Evolutionary conservation across 1,284 basidiomycete species (phyloP).

Genomic region (Trametes sp.): DNA sequence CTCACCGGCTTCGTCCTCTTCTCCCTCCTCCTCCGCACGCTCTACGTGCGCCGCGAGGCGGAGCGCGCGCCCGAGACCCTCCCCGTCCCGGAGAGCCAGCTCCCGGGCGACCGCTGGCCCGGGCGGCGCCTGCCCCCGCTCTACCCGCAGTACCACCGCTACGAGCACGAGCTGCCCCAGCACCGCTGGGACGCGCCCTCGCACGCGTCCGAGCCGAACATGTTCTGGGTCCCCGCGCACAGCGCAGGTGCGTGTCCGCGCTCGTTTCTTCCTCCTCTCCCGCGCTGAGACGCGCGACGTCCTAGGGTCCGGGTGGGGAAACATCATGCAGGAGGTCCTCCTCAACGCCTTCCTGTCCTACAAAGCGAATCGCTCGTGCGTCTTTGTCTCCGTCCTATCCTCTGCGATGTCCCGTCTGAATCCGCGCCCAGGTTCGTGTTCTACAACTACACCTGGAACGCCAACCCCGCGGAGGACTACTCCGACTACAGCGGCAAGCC

Average conservation of each 20-base stretch:
- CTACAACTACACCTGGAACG: conserved; percentile 68
- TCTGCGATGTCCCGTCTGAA: neutral
- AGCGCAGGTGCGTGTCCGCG: conserved; percentile 16
- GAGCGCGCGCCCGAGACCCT: neutral
- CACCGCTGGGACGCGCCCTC: conserved; percentile 24
- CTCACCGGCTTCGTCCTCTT: conserved; percentile 24
- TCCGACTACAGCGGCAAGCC: conserved; percentile 47
- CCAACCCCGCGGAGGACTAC: conserved; percentile 30
- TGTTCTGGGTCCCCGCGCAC: conserved; percentile 26
- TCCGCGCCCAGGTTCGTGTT: conserved; percentile 56
- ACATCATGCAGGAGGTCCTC: conserved; percentile 60
- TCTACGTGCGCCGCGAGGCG: conserved; percentile 15
- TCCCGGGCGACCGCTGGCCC: conserved; percentile 6
- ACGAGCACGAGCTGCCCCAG: conserved; percentile 26
- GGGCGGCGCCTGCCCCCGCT: conserved; percentile 24
- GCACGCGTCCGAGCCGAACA: conserved; percentile 24
- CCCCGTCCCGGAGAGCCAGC: neutral
- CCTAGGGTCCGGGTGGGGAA: conserved; percentile 54
- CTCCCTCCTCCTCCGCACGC: conserved; percentile 21
- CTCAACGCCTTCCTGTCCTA: conserved; percentile 56
- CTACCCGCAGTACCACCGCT: conserved; percentile 25
- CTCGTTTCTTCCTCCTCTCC: neutral
- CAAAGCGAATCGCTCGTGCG: conserved; percentile 52
- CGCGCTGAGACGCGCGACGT: neutral
- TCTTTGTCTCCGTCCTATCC: conserved; percentile 6